These are phyloP conservation scores for Calonectria hawksworthii DNA, from an alignment of 2,329 filamentous ascomycete genomes.

Conservation along the genomic window DNA sequence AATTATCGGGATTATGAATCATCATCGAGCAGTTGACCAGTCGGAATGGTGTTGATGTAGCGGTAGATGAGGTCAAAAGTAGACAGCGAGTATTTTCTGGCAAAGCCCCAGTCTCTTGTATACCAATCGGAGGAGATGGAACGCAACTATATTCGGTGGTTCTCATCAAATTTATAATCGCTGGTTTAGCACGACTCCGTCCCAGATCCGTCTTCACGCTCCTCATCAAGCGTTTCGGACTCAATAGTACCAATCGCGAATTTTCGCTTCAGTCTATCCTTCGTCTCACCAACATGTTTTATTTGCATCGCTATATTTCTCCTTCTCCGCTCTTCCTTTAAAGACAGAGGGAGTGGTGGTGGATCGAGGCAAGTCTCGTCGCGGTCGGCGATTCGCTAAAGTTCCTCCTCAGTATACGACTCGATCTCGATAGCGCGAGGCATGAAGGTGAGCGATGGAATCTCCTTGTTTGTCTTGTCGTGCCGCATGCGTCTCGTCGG, in stretches of 20 bases:
- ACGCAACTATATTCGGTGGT: constrained; percentile 34
- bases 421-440: constrained; percentile 47
- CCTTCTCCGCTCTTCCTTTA: constrained; percentile 26
- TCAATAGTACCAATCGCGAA: not conserved
- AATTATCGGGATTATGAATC: constrained; percentile 28
- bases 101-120: constrained; percentile 44
- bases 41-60: constrained; percentile 34
- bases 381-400: constrained; percentile 42
- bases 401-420: constrained; percentile 46
- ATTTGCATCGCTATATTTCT: constrained; percentile 33
- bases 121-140: constrained; percentile 38
- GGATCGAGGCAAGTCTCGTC: constrained; percentile 46
- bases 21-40: constrained; percentile 23
- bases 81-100: constrained; percentile 43
- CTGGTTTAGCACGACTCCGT: constrained; percentile 31
- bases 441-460: constrained; percentile 46
- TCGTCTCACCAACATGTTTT: constrained; percentile 25
- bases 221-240: not conserved
- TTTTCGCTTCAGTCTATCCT: not conserved
- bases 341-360: constrained; percentile 34
- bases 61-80: constrained; percentile 42
- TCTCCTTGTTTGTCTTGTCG: constrained; percentile 36
- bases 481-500: constrained; percentile 41
- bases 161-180: constrained; percentile 42
- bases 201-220: constrained; percentile 15